Percentiles rank a stretch among this genome's conserved stretches.
Evolutionary conservation across 164 flowering plant genomes (phyloP).

Genomic region (Sextonia rubra): DNA sequence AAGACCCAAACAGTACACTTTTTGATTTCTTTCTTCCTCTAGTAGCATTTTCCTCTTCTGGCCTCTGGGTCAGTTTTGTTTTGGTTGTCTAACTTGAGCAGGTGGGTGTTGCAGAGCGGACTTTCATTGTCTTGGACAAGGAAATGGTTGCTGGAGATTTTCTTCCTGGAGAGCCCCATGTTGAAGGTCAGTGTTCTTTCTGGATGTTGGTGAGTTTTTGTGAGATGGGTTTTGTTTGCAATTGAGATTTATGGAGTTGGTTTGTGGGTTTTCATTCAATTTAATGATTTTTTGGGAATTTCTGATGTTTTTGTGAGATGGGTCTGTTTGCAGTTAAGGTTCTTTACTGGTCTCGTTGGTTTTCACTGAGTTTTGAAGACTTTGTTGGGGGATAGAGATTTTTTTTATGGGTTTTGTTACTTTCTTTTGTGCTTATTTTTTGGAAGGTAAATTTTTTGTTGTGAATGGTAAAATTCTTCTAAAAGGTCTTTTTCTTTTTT

Average conservation of each 20-base stretch:
- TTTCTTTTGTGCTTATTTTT: too few species aligned
- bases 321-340: background rate
- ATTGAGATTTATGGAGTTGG: background rate
- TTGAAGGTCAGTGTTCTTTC: constrained; percentile 54
- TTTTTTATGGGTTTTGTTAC: too few species aligned
- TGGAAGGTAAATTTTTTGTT: too few species aligned
- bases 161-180: constrained; percentile 66
- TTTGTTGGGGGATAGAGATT: too few species aligned
- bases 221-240: background rate
- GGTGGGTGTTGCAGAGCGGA: constrained; percentile 56
- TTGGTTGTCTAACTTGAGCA: background rate
- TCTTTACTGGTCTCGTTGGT: too few species aligned
- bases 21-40: background rate
- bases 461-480: too few species aligned
- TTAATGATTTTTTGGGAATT: background rate
- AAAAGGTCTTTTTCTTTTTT: too few species aligned
- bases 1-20: constrained; percentile 63
- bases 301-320: background rate
- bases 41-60: background rate
- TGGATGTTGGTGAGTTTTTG: background rate
- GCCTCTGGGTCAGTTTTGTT: constrained; percentile 8
- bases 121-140: constrained; percentile 85
- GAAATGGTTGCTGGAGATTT: constrained; percentile 52
- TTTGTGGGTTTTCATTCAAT: background rate
- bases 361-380: too few species aligned